phyloP scores from a whole-genome alignment of 2,329 filamentous ascomycete species.

The Trichoderma gracile region DNA sequence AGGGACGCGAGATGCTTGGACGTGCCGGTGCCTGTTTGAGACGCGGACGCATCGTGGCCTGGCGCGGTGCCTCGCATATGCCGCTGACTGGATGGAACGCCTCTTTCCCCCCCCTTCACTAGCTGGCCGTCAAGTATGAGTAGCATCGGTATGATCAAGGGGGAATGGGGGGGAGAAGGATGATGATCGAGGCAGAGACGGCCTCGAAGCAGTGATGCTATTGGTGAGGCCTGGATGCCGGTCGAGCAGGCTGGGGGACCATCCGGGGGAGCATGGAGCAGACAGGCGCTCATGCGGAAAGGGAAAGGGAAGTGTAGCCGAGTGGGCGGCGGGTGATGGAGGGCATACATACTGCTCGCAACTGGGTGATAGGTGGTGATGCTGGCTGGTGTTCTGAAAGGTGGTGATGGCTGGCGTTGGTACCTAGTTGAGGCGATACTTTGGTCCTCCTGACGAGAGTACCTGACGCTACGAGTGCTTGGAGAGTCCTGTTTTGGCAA shows the following conservation, averaged over 20 bases:
- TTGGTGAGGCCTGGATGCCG: conserved; percentile 9
- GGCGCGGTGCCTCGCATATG: conserved; percentile 26
- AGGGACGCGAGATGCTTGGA: background rate
- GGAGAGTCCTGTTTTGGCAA: background rate
- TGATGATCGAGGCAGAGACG: background rate
- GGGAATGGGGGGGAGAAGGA: background rate
- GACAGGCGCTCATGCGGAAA: conserved; percentile 19
- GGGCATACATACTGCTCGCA: conserved; percentile 14
- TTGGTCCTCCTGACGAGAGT: conserved; percentile 1
- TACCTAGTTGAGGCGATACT: background rate
- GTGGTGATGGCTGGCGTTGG: background rate
- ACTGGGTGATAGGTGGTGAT: conserved; percentile 17
- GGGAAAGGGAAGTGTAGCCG: conserved; percentile 20
- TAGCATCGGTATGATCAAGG: background rate
- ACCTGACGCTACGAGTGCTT: background rate
- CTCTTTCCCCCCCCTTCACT: background rate
- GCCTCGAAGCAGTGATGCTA: conserved; percentile 2
- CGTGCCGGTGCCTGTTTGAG: conserved; percentile 8
- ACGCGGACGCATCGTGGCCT: conserved; percentile 10
- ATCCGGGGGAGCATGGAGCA: background rate
- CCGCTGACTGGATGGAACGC: conserved; percentile 1
- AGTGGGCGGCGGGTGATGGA: conserved; percentile 13
- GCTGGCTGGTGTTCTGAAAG: background rate
- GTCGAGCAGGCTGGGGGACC: background rate
- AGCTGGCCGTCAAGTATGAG: background rate